A percentile compares a stretch with the other conserved stretches of the same genome.
These are phyloP conservation scores for Rubroboletus satanas DNA, from an alignment of 768 basidiomycete species.

Conservation along the genomic window DNA sequence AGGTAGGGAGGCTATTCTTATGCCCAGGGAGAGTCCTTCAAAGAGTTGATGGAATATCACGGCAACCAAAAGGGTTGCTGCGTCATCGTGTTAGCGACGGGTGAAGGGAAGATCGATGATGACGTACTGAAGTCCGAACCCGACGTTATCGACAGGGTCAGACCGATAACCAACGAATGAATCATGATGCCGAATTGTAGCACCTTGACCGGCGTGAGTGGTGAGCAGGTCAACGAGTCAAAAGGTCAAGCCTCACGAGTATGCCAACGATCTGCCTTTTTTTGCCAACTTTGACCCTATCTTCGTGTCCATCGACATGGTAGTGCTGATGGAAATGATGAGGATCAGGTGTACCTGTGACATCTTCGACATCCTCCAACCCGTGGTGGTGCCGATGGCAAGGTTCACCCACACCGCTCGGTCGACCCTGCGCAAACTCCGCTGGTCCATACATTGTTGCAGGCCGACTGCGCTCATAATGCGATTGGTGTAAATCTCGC, in stretches of 20 bases:
- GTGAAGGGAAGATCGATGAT: background rate
- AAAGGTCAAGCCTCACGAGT: slow-evolving; percentile 40
- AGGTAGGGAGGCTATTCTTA: slow-evolving; percentile 70
- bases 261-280: slow-evolving; percentile 71
- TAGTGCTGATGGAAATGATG: background rate
- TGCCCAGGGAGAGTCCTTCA: slow-evolving; percentile 79
- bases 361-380: slow-evolving; percentile 1
- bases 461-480: slow-evolving; percentile 29
- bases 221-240: background rate
- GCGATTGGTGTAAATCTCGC: slow-evolving; percentile 22
- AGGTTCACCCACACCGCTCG: background rate
- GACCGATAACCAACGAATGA: slow-evolving; percentile 74
- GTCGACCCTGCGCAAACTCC: background rate
- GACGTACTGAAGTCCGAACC: slow-evolving; percentile 69
- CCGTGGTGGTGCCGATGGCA: slow-evolving; percentile 9
- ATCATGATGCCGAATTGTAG: slow-evolving; percentile 85
- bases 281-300: slow-evolving; percentile 41
- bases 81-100: background rate
- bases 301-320: slow-evolving; percentile 6
- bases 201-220: slow-evolving; percentile 42
- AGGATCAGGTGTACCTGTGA: background rate
- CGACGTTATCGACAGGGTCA: slow-evolving; percentile 68
- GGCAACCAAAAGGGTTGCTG: slow-evolving; percentile 70
- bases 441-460: slow-evolving; percentile 21
- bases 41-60: slow-evolving; percentile 82